phyloP scores from a whole-genome alignment of 2,329 filamentous ascomycete species.

The Cytospora chrysosperma region DNA sequence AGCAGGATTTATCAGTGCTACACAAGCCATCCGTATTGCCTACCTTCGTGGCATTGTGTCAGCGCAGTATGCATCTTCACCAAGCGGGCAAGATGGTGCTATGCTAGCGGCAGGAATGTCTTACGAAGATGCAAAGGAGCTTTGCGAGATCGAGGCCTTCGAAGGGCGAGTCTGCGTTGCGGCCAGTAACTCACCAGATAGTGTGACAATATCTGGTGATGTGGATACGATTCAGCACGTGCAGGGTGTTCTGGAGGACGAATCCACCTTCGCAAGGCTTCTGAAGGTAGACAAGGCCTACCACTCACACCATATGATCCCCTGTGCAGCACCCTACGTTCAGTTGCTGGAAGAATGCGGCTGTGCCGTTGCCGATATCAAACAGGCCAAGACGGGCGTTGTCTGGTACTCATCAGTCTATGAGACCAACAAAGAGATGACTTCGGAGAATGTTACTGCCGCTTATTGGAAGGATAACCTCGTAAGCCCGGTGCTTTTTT shows the following conservation, averaged over 20 bases:
- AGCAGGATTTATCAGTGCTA: neutral
- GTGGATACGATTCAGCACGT: conserved; percentile 30
- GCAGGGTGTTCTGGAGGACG: conserved; percentile 27
- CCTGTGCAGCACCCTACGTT: conserved; percentile 6
- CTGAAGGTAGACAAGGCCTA: conserved; percentile 42
- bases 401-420: too few relatives aligned
- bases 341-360: too few relatives aligned
- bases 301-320: conserved; percentile 39
- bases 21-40: conserved; percentile 29
- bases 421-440: too few relatives aligned
- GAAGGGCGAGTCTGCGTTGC: conserved; percentile 28
- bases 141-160: conserved; percentile 23
- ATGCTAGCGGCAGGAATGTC: conserved; percentile 8
- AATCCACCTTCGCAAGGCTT: conserved; percentile 31
- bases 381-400: neutral
- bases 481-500: too few relatives aligned
- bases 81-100: neutral
- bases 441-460: too few relatives aligned
- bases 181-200: conserved; percentile 31
- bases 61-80: too few relatives aligned
- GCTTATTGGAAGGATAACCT: too few relatives aligned
- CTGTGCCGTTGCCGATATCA: neutral
- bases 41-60: too few relatives aligned
- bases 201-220: conserved; percentile 32
- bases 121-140: conserved; percentile 7